Percentiles rank a stretch among this genome's conserved stretches.
phyloP scores from a whole-genome alignment of 202 grass and related monocot genomes.

The Brachypodium distachyon region DNA sequence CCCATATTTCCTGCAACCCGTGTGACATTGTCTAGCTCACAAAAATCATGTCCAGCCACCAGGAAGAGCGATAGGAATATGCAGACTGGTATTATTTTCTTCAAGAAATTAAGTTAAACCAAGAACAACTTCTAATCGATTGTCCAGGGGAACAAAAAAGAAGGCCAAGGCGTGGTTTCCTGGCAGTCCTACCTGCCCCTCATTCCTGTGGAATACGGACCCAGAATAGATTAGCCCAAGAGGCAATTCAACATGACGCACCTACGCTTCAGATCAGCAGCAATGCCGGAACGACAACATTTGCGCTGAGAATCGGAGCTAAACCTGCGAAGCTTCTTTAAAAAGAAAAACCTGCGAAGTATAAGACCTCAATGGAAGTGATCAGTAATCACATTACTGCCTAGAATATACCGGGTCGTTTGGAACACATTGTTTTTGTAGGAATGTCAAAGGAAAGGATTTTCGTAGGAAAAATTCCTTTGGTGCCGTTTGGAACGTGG shows the following conservation, averaged over 20 bases:
- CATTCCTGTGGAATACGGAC: neutral
- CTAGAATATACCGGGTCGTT: too few relatives aligned
- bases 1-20: neutral
- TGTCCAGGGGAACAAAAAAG: too few relatives aligned
- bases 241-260: neutral
- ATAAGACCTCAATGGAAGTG: neutral
- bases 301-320: neutral
- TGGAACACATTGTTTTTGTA: too few relatives aligned
- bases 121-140: neutral
- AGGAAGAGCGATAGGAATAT: neutral
- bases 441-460: too few relatives aligned
- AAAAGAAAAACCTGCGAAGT: neutral
- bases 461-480: too few relatives aligned
- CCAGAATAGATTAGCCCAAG: neutral
- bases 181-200: neutral
- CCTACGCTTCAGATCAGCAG: neutral
- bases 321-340: neutral
- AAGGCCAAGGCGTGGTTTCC: too few relatives aligned
- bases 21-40: neutral
- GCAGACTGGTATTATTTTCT: neutral
- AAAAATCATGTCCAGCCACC: too few relatives aligned
- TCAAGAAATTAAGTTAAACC: neutral
- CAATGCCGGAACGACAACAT: neutral
- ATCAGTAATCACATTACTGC: neutral
- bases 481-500: too few relatives aligned